phyloP scores from a whole-genome alignment of 129 eudicot genomes.

The Calendula officinalis region DNA sequence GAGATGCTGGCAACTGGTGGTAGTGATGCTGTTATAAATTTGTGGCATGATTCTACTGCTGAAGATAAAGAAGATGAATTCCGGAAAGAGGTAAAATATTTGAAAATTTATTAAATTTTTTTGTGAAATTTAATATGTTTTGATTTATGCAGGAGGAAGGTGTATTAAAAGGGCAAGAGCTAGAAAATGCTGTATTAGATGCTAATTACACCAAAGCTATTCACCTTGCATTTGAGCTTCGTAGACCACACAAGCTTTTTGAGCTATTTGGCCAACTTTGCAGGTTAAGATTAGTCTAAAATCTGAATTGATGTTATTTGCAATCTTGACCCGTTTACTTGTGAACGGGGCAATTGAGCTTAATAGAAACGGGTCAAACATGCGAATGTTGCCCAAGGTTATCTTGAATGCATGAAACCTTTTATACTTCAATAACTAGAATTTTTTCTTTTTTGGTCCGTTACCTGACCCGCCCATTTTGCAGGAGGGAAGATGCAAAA shows the following conservation, averaged over 20 bases:
- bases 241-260: slow-evolving; percentile 81
- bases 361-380: too few relatives aligned
- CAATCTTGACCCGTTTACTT: background rate
- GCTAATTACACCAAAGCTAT: slow-evolving; percentile 77
- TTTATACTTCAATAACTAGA: too few relatives aligned
- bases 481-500: slow-evolving; percentile 64
- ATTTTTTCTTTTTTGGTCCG: too few relatives aligned
- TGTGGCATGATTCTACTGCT: slow-evolving; percentile 95
- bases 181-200: slow-evolving; percentile 72
- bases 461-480: too few relatives aligned
- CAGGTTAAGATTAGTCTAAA: slow-evolving; percentile 39
- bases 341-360: too few relatives aligned
- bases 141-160: slow-evolving; percentile 71
- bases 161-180: slow-evolving; percentile 70
- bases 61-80: slow-evolving; percentile 84
- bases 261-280: slow-evolving; percentile 74
- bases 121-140: background rate
- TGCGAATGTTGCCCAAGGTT: too few relatives aligned
- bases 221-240: slow-evolving; percentile 89
- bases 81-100: slow-evolving; percentile 65
- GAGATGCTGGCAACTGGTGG: slow-evolving; percentile 69
- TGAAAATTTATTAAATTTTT: background rate
- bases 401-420: too few relatives aligned
- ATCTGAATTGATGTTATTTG: too few relatives aligned
- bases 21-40: slow-evolving; percentile 78